Evolutionary conservation across 164 flowering plant genomes (phyloP).

Genomic region (Chloranthus sessilifolius): DNA sequence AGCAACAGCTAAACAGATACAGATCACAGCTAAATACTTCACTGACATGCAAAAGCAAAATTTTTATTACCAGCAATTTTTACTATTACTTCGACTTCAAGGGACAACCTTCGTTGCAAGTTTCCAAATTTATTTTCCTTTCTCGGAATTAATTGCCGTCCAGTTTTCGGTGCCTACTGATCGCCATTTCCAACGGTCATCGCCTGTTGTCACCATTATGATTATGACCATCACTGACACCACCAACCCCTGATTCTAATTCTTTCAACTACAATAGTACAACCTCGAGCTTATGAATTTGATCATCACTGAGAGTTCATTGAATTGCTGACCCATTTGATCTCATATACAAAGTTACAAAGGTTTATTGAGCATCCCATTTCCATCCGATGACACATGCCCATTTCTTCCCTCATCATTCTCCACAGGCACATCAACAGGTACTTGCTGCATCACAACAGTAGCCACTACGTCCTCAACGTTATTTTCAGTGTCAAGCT

Average conservation of each 20-base stretch:
- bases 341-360: no score
- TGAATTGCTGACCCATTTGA: background rate
- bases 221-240: background rate
- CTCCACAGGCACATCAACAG: background rate
- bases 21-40: no score
- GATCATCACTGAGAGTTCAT: background rate
- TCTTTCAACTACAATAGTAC: background rate
- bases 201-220: background rate
- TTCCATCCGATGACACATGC: constrained; percentile 13
- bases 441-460: constrained; percentile 9
- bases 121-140: no score
- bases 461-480: constrained; percentile 7
- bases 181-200: no score
- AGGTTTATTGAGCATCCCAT: constrained; percentile 10
- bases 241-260: background rate
- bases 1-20: no score
- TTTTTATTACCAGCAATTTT: no score
- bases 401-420: constrained; percentile 7
- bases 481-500: constrained; percentile 8
- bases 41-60: no score
- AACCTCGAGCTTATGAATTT: background rate
- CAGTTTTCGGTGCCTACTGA: no score
- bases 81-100: no score
- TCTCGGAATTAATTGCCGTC: no score
- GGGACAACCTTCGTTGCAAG: no score